A percentile compares a stretch with the other conserved stretches of the same genome.
Evolutionary conservation across 129 eudicot species (phyloP).

Genomic region (Ambrosia trifida): DNA sequence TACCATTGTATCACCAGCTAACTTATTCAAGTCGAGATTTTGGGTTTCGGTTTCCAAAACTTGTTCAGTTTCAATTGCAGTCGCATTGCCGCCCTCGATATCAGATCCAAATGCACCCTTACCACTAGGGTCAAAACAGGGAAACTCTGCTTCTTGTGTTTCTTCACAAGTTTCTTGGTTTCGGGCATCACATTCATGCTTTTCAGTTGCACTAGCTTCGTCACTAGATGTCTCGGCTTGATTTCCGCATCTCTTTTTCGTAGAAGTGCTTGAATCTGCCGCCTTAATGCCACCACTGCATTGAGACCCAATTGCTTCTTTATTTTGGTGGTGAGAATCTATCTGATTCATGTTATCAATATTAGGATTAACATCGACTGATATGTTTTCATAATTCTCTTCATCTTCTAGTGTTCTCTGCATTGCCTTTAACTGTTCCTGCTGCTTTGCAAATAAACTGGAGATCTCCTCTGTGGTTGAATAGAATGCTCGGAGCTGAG

Average conservation of each 20-base stretch:
- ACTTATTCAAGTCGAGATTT: constrained; percentile 42
- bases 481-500: constrained; percentile 93
- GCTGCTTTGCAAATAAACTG: constrained; percentile 76
- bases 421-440: constrained; percentile 90
- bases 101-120: constrained; percentile 84
- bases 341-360: constrained; percentile 27
- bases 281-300: constrained; percentile 42
- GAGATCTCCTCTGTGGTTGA: constrained; percentile 95
- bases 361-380: constrained; percentile 54
- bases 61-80: constrained; percentile 61
- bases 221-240: constrained; percentile 53
- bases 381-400: constrained; percentile 71
- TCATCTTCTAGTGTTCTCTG: constrained; percentile 93
- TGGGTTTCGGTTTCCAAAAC: constrained; percentile 57
- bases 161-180: constrained; percentile 58
- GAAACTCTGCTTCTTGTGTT: constrained; percentile 84
- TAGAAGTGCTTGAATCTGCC: constrained; percentile 44
- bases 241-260: constrained; percentile 35
- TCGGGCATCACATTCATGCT: constrained; percentile 68
- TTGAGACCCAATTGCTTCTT: constrained; percentile 41
- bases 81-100: constrained; percentile 59
- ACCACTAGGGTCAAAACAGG: constrained; percentile 41
- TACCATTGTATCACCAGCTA: constrained; percentile 62
- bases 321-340: constrained; percentile 33
- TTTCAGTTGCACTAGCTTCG: constrained; percentile 78